These are phyloP conservation scores for Prunus kanzakura DNA, from an alignment of 306 rosid genomes.

Conservation along the genomic window DNA sequence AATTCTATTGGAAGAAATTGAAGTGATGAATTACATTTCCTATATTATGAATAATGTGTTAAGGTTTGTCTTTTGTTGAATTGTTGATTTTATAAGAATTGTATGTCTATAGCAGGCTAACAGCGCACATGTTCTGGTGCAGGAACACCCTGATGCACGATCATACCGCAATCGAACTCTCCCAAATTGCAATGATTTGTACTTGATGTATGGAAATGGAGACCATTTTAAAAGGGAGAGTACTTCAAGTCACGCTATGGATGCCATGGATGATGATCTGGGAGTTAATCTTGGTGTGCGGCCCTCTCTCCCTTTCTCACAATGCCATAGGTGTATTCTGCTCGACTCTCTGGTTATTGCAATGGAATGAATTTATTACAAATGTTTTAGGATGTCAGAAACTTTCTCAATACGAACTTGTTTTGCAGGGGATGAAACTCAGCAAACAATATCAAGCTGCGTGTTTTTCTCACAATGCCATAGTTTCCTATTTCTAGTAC, in stretches of 20 bases:
- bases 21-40: too few relatives aligned
- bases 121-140: conserved; percentile 33
- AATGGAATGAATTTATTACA: background rate
- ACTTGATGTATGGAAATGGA: conserved; percentile 44
- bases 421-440: conserved; percentile 20
- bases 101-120: background rate
- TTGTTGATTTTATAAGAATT: background rate
- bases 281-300: conserved; percentile 33
- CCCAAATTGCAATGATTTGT: conserved; percentile 52
- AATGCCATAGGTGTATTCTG: background rate
- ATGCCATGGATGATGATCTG: conserved; percentile 20
- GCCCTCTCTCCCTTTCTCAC: background rate
- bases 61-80: conserved; percentile 33
- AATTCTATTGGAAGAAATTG: too few relatives aligned
- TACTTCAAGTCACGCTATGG: conserved; percentile 25
- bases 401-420: conserved; percentile 18
- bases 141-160: conserved; percentile 40
- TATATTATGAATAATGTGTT: background rate
- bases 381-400: conserved; percentile 4
- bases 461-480: background rate
- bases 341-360: background rate
- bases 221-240: conserved; percentile 3
- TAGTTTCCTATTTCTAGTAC: background rate
- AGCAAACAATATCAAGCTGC: conserved; percentile 28
- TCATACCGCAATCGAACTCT: conserved; percentile 44